Evolutionary conservation across 2,329 filamentous ascomycete species (phyloP).

Genomic region (Apiospora rasikravindrae): DNA sequence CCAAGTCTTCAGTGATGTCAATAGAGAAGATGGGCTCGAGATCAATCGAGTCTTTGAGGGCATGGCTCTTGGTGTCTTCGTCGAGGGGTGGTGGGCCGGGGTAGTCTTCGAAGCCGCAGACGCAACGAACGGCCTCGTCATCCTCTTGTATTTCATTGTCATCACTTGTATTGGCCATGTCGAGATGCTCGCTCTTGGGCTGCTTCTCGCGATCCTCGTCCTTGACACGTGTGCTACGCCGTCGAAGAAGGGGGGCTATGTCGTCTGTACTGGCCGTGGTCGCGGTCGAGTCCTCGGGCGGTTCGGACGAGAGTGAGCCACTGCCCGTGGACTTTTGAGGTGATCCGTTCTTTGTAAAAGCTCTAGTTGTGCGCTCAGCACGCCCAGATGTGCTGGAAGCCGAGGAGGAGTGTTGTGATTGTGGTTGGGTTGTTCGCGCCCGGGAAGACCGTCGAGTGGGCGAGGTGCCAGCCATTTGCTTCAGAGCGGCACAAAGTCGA

Average conservation of each 20-base stretch:
- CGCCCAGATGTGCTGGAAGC: conserved; percentile 79
- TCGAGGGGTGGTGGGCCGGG: conserved; percentile 77
- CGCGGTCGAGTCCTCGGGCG: conserved; percentile 63
- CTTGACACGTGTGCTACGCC: conserved; percentile 74
- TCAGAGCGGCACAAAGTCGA: conserved; percentile 25
- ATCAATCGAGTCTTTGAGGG: conserved; percentile 62
- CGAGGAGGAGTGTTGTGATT: conserved; percentile 77
- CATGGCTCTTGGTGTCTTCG: conserved; percentile 53
- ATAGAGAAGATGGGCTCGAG: conserved; percentile 62
- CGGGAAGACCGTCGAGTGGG: conserved; percentile 87
- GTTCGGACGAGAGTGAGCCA: conserved; percentile 73
- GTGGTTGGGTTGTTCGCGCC: conserved; percentile 79
- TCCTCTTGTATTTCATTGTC: conserved; percentile 80
- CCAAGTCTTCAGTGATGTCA: conserved; percentile 80
- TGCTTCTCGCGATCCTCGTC: conserved; percentile 62
- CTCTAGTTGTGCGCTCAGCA: conserved; percentile 74
- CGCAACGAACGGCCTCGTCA: conserved; percentile 93
- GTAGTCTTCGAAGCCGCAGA: conserved; percentile 94
- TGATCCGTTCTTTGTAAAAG: conserved; percentile 74
- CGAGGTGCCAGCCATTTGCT: conserved; percentile 56
- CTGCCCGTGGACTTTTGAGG: conserved; percentile 77
- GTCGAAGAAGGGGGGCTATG: conserved; percentile 74
- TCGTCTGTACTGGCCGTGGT: conserved; percentile 52
- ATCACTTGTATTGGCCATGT: conserved; percentile 61
- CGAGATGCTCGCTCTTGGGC: conserved; percentile 48